phyloP scores from a whole-genome alignment of 2,329 filamentous ascomycete species.

The Rutstroemia sp. region DNA sequence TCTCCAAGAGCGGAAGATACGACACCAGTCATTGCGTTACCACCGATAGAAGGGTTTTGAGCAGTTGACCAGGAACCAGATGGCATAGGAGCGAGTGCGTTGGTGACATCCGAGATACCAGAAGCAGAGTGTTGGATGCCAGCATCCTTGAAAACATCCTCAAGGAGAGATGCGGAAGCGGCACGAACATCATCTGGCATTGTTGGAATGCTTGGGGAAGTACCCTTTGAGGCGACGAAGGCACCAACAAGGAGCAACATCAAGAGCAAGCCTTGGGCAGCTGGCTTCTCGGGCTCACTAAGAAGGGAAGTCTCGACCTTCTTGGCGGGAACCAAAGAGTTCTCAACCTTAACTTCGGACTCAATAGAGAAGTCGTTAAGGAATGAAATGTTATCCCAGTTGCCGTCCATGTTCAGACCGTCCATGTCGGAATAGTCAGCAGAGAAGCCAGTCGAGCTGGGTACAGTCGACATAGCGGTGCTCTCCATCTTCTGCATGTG shows the following conservation, averaged over 20 bases:
- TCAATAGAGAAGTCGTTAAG: conserved; percentile 64
- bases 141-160: conserved; percentile 76
- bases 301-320: conserved; percentile 41
- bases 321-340: conserved; percentile 43
- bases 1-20: conserved; percentile 57
- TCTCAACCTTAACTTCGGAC: conserved; percentile 53
- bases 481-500: conserved; percentile 65
- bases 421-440: conserved; percentile 77
- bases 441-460: conserved; percentile 56
- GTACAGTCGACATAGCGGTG: conserved; percentile 42
- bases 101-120: conserved; percentile 7
- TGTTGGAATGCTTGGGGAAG: conserved; percentile 63
- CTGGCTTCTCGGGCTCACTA: conserved; percentile 51
- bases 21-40: conserved; percentile 40
- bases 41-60: conserved; percentile 34
- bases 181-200: conserved; percentile 76
- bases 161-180: conserved; percentile 68
- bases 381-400: conserved; percentile 79
- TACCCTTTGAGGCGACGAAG: conserved; percentile 84
- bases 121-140: conserved; percentile 44
- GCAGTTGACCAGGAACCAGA: conserved; percentile 42
- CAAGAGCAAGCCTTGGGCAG: conserved; percentile 76
- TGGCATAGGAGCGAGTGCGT: conserved; percentile 41
- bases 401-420: conserved; percentile 69
- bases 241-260: conserved; percentile 97